phyloP scores from a whole-genome alignment of 495 filamentous ascomycete species.

The Trichoderma orchidacearum region DNA sequence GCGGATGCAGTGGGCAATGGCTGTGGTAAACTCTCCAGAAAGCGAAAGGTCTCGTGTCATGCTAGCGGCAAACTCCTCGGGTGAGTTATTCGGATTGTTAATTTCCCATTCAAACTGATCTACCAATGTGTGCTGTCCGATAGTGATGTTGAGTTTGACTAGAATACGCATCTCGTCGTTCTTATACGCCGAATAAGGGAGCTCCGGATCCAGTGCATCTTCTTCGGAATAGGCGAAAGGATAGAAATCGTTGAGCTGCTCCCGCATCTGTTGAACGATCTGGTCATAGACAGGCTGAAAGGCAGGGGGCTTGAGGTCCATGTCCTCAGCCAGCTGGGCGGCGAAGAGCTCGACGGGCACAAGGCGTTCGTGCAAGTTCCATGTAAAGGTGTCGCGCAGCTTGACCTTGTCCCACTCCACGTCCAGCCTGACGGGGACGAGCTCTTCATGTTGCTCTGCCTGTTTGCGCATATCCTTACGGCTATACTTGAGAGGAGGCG shows the following conservation, averaged over 20 bases:
- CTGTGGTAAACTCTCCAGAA: slow-evolving; percentile 90
- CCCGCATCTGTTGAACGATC: slow-evolving; percentile 66
- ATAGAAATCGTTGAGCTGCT: slow-evolving; percentile 86
- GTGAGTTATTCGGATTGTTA: slow-evolving; percentile 83
- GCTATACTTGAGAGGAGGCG: slow-evolving; percentile 52
- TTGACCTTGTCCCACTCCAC: slow-evolving; percentile 94
- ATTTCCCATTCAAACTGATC: slow-evolving; percentile 99
- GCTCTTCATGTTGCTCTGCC: slow-evolving; percentile 76
- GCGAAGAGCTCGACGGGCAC: slow-evolving; percentile 70
- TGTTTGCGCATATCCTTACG: slow-evolving; percentile 71
- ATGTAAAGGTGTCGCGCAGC: slow-evolving; percentile 94
- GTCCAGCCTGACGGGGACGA: slow-evolving; percentile 83
- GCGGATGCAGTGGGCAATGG: slow-evolving; percentile 92
- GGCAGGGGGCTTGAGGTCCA: slow-evolving; percentile 53
- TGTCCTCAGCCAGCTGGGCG: slow-evolving; percentile 79
- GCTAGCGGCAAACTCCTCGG: slow-evolving; percentile 80
- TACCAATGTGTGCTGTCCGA: slow-evolving; percentile 83
- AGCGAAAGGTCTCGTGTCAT: slow-evolving; percentile 88
- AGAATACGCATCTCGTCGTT: slow-evolving; percentile 97
- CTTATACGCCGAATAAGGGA: slow-evolving; percentile 89
- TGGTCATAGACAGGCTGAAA: slow-evolving; percentile 62
- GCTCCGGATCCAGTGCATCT: slow-evolving; percentile 75
- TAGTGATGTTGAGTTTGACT: slow-evolving; percentile 94
- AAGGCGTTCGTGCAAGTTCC: slow-evolving; percentile 88
- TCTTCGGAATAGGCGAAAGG: slow-evolving; percentile 83